phyloP scores from a whole-genome alignment of 768 basidiomycete species.

The Hydnomerulius pinastri region DNA sequence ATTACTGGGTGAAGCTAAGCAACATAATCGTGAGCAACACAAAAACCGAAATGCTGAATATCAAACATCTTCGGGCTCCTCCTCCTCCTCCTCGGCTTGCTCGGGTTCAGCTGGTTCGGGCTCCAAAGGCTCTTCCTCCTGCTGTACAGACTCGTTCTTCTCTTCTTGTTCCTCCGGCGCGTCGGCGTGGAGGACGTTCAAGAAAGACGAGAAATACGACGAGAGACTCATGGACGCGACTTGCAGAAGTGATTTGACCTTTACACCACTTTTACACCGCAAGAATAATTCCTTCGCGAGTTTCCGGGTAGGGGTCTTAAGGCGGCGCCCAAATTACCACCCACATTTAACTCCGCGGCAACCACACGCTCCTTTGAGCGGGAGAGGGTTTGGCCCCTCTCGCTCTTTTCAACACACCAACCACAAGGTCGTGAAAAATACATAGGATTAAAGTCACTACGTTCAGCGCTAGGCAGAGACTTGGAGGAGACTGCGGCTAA shows the following conservation, averaged over 20 bases:
- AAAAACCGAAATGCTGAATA: not conserved
- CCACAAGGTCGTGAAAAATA: too few relatives aligned
- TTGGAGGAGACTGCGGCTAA: too few relatives aligned
- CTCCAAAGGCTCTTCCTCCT: constrained; percentile 34
- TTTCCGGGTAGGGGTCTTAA: constrained; percentile 23
- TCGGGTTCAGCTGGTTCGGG: constrained; percentile 39
- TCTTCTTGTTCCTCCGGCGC: constrained; percentile 31
- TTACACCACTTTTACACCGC: constrained; percentile 10
- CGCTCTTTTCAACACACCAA: too few relatives aligned
- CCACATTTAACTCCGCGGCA: not conserved
- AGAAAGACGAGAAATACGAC: constrained; percentile 46
- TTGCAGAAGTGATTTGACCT: constrained; percentile 7
- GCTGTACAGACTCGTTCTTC: constrained; percentile 37
- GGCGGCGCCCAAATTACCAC: constrained; percentile 19
- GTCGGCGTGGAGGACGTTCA: constrained; percentile 44
- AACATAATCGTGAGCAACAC: not conserved
- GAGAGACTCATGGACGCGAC: constrained; percentile 41
- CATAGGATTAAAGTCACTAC: too few relatives aligned
- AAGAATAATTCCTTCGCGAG: constrained; percentile 21
- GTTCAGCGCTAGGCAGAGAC: too few relatives aligned
- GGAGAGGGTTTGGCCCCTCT: too few relatives aligned
- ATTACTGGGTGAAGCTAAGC: constrained; percentile 66
- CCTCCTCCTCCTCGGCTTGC: constrained; percentile 52
- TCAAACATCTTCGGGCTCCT: constrained; percentile 84
- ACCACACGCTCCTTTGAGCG: too few relatives aligned